Evolutionary conservation across 768 basidiomycete species (phyloP).

Genomic region (Clathrus columnatus): DNA sequence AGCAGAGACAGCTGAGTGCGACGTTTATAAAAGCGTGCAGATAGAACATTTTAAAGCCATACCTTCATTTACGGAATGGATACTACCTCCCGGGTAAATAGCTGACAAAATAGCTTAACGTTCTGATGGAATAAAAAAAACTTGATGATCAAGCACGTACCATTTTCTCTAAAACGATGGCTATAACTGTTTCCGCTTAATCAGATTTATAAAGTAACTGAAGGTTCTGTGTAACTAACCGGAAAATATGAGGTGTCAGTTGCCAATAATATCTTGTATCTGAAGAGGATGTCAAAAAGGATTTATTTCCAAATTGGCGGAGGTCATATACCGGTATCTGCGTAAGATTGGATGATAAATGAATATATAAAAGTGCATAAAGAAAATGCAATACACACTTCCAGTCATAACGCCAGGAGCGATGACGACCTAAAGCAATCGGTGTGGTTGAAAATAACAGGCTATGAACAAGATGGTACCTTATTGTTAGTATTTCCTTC

Average conservation of each 20-base stretch:
- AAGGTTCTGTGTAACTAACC: conserved; percentile 30
- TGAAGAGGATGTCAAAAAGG: conserved; percentile 11
- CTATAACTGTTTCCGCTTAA: background rate
- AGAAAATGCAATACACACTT: conserved; percentile 14
- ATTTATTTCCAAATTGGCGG: background rate
- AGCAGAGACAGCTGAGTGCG: background rate
- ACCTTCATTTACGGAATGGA: conserved; percentile 7
- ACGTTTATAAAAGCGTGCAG: background rate
- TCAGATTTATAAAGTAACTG: no score
- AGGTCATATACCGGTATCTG: background rate
- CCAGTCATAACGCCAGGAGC: conserved; percentile 31
- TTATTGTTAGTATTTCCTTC: conserved; percentile 4
- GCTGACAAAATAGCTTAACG: conserved; percentile 4
- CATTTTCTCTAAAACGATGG: background rate
- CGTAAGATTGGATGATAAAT: background rate
- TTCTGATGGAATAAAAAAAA: background rate
- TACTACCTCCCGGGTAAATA: background rate
- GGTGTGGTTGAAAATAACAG: background rate
- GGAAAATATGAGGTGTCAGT: conserved; percentile 53
- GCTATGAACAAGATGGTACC: background rate
- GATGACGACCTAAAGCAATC: conserved; percentile 18
- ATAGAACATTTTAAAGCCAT: background rate
- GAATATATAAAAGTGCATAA: background rate
- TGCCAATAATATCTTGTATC: conserved; percentile 55
- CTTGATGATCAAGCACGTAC: background rate